phyloP scores from a whole-genome alignment of 768 basidiomycete genomes.

The Tulasnella sp. region DNA sequence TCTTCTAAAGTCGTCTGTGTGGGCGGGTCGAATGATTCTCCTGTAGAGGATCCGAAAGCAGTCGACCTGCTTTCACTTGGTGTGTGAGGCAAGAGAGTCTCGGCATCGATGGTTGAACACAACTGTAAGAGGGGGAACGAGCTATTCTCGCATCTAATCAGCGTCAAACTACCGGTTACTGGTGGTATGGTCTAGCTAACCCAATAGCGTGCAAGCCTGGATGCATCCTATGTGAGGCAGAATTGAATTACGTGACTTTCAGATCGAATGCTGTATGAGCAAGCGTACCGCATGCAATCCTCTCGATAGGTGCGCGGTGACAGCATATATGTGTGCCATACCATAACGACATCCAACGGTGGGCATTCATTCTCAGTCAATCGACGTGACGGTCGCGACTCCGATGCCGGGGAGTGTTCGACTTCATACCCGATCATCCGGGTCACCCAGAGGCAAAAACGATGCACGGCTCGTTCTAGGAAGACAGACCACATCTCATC shows the following conservation, averaged over 20 bases:
- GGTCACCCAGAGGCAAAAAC: slow-evolving; percentile 17
- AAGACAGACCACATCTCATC: slow-evolving; percentile 19
- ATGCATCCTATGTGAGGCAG: background rate
- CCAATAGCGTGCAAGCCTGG: background rate
- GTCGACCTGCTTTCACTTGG: background rate
- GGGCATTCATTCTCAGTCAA: background rate
- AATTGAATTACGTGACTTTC: background rate
- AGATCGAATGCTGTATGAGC: background rate
- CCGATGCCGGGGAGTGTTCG: background rate
- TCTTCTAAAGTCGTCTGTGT: background rate
- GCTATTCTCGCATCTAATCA: background rate
- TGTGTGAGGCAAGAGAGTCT: background rate
- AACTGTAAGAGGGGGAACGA: slow-evolving; percentile 7
- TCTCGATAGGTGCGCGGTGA: slow-evolving; percentile 18
- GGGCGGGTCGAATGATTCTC: slow-evolving; percentile 11
- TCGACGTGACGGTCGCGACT: no score
- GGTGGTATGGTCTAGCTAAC: no score
- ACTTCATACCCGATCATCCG: background rate
- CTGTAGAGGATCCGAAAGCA: background rate
- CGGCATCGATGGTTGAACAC: background rate
- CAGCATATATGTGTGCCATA: slow-evolving; percentile 19
- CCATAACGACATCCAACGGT: slow-evolving; percentile 20
- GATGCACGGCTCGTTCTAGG: slow-evolving; percentile 15
- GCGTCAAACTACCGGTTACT: no score
- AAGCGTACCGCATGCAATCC: slow-evolving; percentile 7